Evolutionary conservation across 192 early-diverging fungal genomes (phyloP).

Genomic region (Podila clonocystis): DNA sequence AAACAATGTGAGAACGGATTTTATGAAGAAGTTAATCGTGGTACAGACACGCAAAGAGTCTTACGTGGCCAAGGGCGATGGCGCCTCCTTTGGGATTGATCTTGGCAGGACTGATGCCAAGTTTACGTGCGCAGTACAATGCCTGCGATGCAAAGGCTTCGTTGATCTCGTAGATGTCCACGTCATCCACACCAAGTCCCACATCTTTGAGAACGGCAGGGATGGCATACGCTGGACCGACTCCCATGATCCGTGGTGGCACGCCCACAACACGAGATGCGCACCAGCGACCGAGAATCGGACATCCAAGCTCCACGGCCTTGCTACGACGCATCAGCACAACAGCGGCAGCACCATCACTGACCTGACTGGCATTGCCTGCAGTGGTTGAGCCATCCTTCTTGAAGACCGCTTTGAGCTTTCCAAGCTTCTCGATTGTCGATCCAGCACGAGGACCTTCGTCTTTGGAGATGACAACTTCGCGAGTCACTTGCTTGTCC

Average conservation of each 20-base stretch:
- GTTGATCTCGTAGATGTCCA: constrained; percentile 92
- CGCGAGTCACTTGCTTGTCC: constrained; percentile 37
- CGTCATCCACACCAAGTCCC: constrained; percentile 77
- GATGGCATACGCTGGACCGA: constrained; percentile 95
- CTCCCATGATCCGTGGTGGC: constrained; percentile 95
- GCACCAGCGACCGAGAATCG: constrained; percentile 84
- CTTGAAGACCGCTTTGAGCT: constrained; percentile 89
- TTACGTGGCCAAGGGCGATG: constrained; percentile 90
- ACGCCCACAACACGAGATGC: constrained; percentile 89
- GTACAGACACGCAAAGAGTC: constrained; percentile 43
- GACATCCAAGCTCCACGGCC: constrained; percentile 84
- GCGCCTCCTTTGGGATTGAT: constrained; percentile 99
- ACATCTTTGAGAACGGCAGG: constrained; percentile 85
- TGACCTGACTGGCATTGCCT: constrained; percentile 95
- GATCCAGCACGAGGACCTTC: constrained; percentile 88
- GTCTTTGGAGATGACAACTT: constrained; percentile 78
- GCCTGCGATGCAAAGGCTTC: constrained; percentile 97
- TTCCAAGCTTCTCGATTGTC: constrained; percentile 79
- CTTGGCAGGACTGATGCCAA: constrained; percentile 83
- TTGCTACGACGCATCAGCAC: constrained; percentile 90
- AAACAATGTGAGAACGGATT: background rate
- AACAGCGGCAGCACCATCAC: constrained; percentile 94
- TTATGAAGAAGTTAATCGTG: background rate
- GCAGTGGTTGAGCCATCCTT: constrained; percentile 87
- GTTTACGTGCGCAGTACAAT: constrained; percentile 87